Base-by-base conservation (phyloP, 2,329 filamentous ascomycete species). In the Acephala macrosclerotiorum region DNA sequence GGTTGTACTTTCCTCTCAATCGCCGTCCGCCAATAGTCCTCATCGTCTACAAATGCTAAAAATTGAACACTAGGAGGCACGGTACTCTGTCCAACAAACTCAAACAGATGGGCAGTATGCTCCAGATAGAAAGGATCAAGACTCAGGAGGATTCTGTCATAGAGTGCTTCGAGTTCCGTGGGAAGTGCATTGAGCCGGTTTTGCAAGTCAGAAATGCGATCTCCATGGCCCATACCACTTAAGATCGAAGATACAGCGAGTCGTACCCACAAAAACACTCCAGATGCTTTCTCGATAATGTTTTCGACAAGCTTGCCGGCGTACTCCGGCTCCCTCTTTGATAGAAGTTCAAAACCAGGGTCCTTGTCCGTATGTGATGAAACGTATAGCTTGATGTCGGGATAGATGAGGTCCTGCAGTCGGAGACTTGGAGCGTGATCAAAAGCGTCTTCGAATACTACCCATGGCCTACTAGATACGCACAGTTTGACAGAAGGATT, bases 61-160 rank as follows among this genome's bases (percentile, higher is more conserved):
- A 33, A 33, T 29, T 67, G 60, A 18, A 66, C 9, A 1, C 40
- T n/a, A 11, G 69, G 53, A 11, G 60, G 60, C 16, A 12, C 20
- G 8, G 55, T 26, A n/a, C 40, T 18, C 5, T 60, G 47, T 22
- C 38, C 14, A 6, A 69, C 45, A 6, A 66, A 20, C 29, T 25
- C 25, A 26, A 70, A 66, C 20, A 58, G 33, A 51, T 63, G 63
- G 6, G 58, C 56, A 22, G 67, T 61, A 58, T 70, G 65, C 9
- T 61, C 56, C 8, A 63, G 61, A 35, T 70, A 70, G 45, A 66
- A 66, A 3, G 49, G 49, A 51, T 69, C 65, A 7, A 67, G 26
- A 42, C 56, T 66, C 18, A 38, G 35, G 16, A 70, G 59, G 3
- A 70, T 67, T 16, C 65, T 60, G 7, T 60, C 35, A 25, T 59